Conservation (phyloP, 352 stramenopile genomes). For the Pythium chondricola region DNA sequence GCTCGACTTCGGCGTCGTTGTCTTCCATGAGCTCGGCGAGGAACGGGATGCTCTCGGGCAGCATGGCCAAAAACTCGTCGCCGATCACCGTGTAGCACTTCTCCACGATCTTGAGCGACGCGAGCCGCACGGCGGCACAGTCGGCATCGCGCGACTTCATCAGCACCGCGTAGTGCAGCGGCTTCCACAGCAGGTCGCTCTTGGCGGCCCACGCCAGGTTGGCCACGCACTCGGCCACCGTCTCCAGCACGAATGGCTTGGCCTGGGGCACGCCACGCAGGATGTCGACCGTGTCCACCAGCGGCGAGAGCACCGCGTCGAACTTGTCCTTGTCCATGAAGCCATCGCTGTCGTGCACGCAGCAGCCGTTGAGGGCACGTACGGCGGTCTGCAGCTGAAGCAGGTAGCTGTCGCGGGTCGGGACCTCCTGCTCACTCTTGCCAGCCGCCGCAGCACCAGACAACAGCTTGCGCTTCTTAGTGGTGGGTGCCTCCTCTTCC, state of each 20-base stretch:
- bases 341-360: slow-evolving; percentile 78
- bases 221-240: slow-evolving; percentile 56
- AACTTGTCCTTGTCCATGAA: slow-evolving; percentile 88
- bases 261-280: slow-evolving; percentile 34
- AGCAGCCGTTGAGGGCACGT: slow-evolving; percentile 74
- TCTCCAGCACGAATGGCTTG: slow-evolving; percentile 60
- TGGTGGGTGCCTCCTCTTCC: slow-evolving; percentile 14
- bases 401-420: slow-evolving; percentile 27
- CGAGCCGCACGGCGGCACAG: slow-evolving; percentile 52
- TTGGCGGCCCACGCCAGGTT: slow-evolving; percentile 83
- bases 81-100: slow-evolving; percentile 84
- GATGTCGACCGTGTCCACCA: slow-evolving; percentile 77
- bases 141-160: slow-evolving; percentile 86
- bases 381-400: slow-evolving; percentile 54
- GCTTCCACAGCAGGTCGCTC: slow-evolving; percentile 86
- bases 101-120: slow-evolving; percentile 72
- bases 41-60: slow-evolving; percentile 87
- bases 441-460: slow-evolving; percentile 15
- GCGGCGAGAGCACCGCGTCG: slow-evolving; percentile 55
- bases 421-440: slow-evolving; percentile 15
- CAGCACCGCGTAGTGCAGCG: slow-evolving; percentile 81
- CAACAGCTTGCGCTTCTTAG: slow-evolving; percentile 55
- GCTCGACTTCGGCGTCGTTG: slow-evolving; percentile 76
- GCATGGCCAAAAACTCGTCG: slow-evolving; percentile 85
- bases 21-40: slow-evolving; percentile 86